Evolutionary conservation across 179 eudicot genomes (phyloP).

Genomic region (Camellia oleifera): DNA sequence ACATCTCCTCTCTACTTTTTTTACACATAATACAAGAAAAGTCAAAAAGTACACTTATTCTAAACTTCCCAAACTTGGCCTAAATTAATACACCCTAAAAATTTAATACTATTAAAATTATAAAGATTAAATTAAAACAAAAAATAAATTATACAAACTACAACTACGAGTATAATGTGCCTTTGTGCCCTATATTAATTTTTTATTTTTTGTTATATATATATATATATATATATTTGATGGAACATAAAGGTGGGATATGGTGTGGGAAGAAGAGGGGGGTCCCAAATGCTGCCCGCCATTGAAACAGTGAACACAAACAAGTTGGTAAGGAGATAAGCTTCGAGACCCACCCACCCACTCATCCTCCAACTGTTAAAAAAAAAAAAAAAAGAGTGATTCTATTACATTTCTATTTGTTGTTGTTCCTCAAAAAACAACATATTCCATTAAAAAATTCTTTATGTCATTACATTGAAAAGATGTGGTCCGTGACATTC

Average conservation of each 20-base stretch:
- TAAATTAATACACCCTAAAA: no score
- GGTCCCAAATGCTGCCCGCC: conserved; percentile 15
- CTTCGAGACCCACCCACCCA: background rate
- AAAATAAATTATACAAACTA: no score
- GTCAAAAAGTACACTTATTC: no score
- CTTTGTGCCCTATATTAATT: no score
- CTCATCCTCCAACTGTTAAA: background rate
- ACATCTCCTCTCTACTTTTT: no score
- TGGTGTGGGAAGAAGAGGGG: background rate
- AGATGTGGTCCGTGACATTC: conserved; percentile 1
- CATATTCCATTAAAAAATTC: background rate
- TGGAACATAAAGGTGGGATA: background rate
- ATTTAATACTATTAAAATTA: no score
- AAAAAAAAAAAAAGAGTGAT: background rate
- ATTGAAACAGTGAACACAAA: conserved; percentile 15
- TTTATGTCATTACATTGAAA: background rate
- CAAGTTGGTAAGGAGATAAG: conserved; percentile 4
- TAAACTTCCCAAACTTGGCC: no score
- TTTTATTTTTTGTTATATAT: background rate
- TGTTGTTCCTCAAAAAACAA: background rate
- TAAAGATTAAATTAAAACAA: no score
- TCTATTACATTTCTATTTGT: background rate
- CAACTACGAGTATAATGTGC: no score
- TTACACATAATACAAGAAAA: no score
- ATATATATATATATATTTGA: background rate